These are phyloP conservation scores for Fallopia convolvulus DNA, from an alignment of 148 eudicot genomes.

Conservation along the genomic window DNA sequence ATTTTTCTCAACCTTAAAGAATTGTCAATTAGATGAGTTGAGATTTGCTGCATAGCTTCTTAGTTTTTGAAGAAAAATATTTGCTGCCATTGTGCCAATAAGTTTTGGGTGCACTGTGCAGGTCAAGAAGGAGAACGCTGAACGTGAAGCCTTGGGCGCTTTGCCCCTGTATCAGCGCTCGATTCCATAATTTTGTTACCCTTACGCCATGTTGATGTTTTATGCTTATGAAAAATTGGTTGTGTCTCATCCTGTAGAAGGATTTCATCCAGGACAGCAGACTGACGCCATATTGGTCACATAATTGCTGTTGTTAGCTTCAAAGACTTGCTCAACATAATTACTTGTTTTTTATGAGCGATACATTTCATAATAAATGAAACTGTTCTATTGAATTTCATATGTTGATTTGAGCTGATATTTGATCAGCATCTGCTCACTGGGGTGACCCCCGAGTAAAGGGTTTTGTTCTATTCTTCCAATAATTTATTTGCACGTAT, in stretches of 20 bases:
- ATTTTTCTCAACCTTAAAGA: neutral
- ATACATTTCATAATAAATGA: neutral
- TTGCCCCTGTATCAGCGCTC: conserved; percentile 65
- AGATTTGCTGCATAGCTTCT: neutral
- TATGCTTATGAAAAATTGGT: neutral
- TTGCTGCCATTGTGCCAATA: conserved; percentile 4
- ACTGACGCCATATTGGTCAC: neutral
- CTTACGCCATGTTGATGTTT: neutral
- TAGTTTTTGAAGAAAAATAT: neutral
- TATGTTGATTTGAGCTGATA: neutral
- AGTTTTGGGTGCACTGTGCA: conserved; percentile 14
- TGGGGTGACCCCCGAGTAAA: neutral
- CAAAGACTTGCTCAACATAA: neutral
- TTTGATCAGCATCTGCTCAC: neutral
- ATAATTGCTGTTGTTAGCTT: neutral
- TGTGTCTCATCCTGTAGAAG: neutral
- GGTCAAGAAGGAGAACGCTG: conserved; percentile 63
- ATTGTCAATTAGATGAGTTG: neutral
- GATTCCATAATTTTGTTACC: conserved; percentile 31
- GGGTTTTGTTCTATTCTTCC: too few species aligned
- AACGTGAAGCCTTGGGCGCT: conserved; percentile 69
- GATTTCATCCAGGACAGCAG: neutral
- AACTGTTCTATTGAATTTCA: neutral
- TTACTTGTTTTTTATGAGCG: neutral
- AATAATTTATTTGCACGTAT: too few species aligned